phyloP scores from a whole-genome alignment of 2,329 filamentous ascomycete species.

The Xylaria hypoxylon region DNA sequence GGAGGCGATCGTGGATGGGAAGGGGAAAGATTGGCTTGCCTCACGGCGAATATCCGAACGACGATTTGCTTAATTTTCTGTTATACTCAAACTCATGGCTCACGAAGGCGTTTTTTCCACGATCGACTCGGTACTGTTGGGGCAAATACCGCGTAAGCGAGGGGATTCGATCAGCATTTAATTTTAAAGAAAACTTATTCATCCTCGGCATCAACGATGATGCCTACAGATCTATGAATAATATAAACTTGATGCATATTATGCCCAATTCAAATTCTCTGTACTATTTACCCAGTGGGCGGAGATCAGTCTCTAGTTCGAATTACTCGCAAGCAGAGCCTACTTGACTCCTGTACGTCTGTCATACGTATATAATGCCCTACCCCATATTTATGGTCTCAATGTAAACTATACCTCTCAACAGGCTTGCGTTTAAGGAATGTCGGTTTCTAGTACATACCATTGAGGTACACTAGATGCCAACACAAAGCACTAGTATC shows the following conservation, averaged over 20 bases:
- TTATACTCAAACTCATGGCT: slow-evolving; percentile 34
- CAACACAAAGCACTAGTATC: slow-evolving; percentile 24
- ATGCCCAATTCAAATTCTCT: slow-evolving; percentile 30
- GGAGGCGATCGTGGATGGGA: slow-evolving; percentile 36
- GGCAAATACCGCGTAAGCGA: slow-evolving; percentile 30
- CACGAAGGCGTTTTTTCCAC: slow-evolving; percentile 29
- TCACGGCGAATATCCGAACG: slow-evolving; percentile 50
- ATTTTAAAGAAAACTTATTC: slow-evolving; percentile 26
- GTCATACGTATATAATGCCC: neutral
- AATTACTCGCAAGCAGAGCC: neutral
- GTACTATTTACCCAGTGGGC: neutral
- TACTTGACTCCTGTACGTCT: slow-evolving; percentile 4
- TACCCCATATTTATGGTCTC: neutral
- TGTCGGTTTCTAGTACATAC: slow-evolving; percentile 32
- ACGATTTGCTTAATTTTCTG: slow-evolving; percentile 43
- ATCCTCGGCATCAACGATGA: neutral
- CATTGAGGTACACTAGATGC: slow-evolving; percentile 30
- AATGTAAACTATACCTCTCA: slow-evolving; percentile 3
- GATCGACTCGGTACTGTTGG: slow-evolving; percentile 24
- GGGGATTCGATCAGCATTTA: slow-evolving; percentile 19
- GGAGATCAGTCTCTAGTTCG: neutral
- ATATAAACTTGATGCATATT: slow-evolving; percentile 1
- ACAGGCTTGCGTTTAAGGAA: neutral
- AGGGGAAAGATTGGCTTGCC: slow-evolving; percentile 53
- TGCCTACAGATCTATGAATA: slow-evolving; percentile 26